Base-by-base conservation (phyloP, 2,329 filamentous ascomycete species). In the Emmonsiellopsis sp. region DNA sequence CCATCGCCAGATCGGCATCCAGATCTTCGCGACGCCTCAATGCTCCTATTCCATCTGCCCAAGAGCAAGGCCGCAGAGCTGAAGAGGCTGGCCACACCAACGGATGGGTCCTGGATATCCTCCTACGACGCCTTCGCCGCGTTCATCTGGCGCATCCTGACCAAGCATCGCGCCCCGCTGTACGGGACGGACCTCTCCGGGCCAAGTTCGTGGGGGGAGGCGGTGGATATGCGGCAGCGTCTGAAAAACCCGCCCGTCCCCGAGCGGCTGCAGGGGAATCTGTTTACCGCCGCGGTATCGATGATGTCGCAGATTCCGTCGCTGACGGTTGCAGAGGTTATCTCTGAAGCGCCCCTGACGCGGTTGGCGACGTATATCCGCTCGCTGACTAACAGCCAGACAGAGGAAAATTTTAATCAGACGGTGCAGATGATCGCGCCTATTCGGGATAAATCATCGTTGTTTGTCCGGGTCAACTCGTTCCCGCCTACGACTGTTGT, bases 111-210 rank as follows among this genome's bases (percentile, higher is more conserved):
- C 9, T 75, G 73, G 71, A 66, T 77, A 35, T 76, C 73, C 3
- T 76, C 71, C 2, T 76, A 75, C 55, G 74, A 76, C 48, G 72
- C 73, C n/a, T 67, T 71, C 53, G 64, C 65, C 1, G 73, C 73
- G 8, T 69, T 71, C 41, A 63, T 76, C 7, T 75, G 73, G 72
- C 70, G 73, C 1, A 61, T 61, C 3, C 52, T 75, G 0, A 65
- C 70, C 2, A 63, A 66, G 3, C 60, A 71, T 3, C 67, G 73
- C 8, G 65, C 65, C 0, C 62, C 63, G 0, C 31, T 71, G 1
- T 73, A 68, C 57, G 63, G 70, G 0, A 56, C 65, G 0, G 65
- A 69, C 30, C 59, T 64, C 7, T 54, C 57, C 0, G 55, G 55
- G 1, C 64, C 59, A 1, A 48, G 68, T 3, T 61, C 65, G 37